Percentiles rank a stretch among this genome's conserved stretches.
Evolutionary conservation across 805 yeast species (phyloP).

Genomic region (Saturnispora dispora): DNA sequence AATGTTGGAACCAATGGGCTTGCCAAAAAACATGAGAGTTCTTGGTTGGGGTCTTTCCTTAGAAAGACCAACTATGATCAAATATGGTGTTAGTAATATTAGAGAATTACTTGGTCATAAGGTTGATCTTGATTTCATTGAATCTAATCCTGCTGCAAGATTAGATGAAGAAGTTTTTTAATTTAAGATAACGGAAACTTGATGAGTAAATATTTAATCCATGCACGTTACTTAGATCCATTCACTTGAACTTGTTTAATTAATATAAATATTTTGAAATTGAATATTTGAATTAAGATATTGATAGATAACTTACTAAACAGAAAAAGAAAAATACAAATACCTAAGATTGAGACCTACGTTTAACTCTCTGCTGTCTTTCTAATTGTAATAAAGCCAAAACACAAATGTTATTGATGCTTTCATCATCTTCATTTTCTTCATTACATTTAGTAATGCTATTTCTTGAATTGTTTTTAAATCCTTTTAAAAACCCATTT

Average conservation of each 20-base stretch:
- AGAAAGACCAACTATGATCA: conserved; percentile 99
- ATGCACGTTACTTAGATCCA: not conserved
- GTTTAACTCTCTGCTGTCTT: conserved; percentile 2
- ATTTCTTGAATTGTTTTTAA: not conserved
- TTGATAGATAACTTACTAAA: not conserved
- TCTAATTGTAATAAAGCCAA: conserved; percentile 5
- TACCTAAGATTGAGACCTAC: not conserved
- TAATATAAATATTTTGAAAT: not conserved
- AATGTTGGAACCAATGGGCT: conserved; percentile 97
- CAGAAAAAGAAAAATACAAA: not conserved
- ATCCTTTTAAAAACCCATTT: not conserved
- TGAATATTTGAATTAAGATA: not conserved
- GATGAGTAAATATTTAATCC: not conserved
- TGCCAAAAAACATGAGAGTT: conserved; percentile 88
- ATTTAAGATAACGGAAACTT: not conserved
- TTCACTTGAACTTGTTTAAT: not conserved
- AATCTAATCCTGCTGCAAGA: conserved; percentile 95
- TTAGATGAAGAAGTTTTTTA: conserved; percentile 64
- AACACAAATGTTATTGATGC: not conserved
- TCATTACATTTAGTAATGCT: not conserved
- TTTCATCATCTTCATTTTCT: not conserved
- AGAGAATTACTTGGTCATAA: conserved; percentile 97
- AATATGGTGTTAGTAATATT: conserved; percentile 89
- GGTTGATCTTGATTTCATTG: conserved; percentile 88
- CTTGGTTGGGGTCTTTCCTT: conserved; percentile 95